phyloP scores from a whole-genome alignment of 179 eudicot species.

The Beta corolliflora region DNA sequence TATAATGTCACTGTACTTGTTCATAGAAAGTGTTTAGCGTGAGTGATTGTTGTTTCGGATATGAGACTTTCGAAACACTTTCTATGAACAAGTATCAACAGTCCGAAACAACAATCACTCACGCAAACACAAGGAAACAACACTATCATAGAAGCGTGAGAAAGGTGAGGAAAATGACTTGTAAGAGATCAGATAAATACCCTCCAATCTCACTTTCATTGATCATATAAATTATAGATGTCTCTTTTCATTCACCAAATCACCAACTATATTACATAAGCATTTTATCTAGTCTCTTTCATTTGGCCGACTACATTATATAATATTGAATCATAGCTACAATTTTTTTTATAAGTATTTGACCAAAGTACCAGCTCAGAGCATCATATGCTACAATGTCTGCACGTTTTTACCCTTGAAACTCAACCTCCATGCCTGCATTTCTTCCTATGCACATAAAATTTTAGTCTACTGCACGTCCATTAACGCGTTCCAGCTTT shows the following conservation, averaged over 20 bases:
- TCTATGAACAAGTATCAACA: too few relatives aligned
- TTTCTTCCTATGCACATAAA: constrained; percentile 4
- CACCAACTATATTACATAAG: too few relatives aligned
- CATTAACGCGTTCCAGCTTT: not conserved
- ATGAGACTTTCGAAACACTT: too few relatives aligned
- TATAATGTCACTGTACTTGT: too few relatives aligned
- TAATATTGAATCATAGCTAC: not conserved
- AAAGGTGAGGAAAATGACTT: not conserved
- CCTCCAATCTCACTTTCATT: not conserved
- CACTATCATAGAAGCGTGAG: not conserved
- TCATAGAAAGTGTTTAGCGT: too few relatives aligned
- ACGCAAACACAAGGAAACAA: not conserved
- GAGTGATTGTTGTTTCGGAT: too few relatives aligned
- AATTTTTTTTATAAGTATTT: not conserved
- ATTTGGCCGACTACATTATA: constrained; percentile 14
- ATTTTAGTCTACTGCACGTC: constrained; percentile 32
- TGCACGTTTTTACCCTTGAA: constrained; percentile 22
- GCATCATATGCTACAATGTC: constrained; percentile 10
- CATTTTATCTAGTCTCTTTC: constrained; percentile 14
- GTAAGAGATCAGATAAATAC: not conserved
- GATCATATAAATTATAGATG: not conserved
- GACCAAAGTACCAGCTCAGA: constrained; percentile 14
- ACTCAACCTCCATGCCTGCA: constrained; percentile 6
- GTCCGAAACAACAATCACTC: not conserved
- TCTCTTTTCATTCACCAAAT: not conserved